Base-by-base conservation (phyloP, 208 protist genomes). In the Eutreptiella sp. region DNA sequence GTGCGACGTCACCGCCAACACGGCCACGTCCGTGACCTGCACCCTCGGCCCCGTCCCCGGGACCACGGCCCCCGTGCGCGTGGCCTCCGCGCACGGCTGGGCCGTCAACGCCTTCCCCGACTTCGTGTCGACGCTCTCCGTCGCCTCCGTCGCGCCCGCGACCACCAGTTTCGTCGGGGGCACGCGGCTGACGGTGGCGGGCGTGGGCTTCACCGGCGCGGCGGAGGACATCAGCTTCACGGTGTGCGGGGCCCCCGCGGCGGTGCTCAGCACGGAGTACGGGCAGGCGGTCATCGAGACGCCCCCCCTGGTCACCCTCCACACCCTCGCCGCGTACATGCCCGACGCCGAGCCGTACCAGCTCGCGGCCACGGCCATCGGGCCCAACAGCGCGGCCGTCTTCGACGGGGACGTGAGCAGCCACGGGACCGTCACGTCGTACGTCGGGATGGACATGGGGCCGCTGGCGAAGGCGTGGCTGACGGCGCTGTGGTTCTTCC, bases 141-240 rank as follows among this genome's bases (percentile, higher is more conserved):
- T 66, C 7, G 11, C 5, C 57, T 38, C 36, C n/a, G 23, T 66
- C 26, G 3, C n/a, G 24, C 63, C 63, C 9, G 21, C 27, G 7
- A n/a, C 23, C 21, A 38, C 54, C 24, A 29, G 36, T 21, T 16
- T 26, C 31, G 38, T 19, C 28, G 63, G 63, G 21, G 55, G 55
- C 16, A 31, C 21, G 1, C 19, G 62, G n/a, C 2, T 69, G 9
- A 68, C 55, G 34, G 38, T 70, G 28, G 11, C 3, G 23, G 64
- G 64, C n/a, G 4, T 21, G 33, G 47, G 29, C 16, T 69, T 69
- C 41, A 23, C 36, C 34, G 33, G 9, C 2, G 27, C n/a, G 27
- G n/a, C 5, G 7, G 7, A 54, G 43, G 21, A 64, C 7, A 64
- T 4, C 58, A 9, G 7, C 43, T 23, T 64, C 26, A 61, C 11